These are phyloP conservation scores for Pisolithus sp. DNA, from an alignment of 768 basidiomycete genomes.

Conservation along the genomic window DNA sequence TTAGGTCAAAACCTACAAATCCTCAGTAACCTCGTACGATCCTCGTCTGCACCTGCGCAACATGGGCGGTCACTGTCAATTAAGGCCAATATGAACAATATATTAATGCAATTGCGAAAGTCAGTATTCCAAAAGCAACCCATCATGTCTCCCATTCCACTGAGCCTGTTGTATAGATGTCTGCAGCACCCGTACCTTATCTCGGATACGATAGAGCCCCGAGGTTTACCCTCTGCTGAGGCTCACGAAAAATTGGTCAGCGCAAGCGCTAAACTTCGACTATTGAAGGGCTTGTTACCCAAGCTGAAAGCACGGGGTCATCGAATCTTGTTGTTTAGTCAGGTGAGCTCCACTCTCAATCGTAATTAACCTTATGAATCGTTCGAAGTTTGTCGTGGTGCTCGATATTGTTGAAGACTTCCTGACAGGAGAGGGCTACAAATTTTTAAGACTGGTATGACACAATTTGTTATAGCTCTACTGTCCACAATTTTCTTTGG, in stretches of 20 bases:
- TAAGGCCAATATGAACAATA: constrained; percentile 67
- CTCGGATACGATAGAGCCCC: constrained; percentile 72
- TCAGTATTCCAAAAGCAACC: constrained; percentile 29
- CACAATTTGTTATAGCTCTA: constrained; percentile 1
- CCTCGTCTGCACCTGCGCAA: constrained; percentile 27
- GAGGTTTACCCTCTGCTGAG: constrained; percentile 46
- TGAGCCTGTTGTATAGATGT: constrained; percentile 42
- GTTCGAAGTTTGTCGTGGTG: constrained; percentile 75
- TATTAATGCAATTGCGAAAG: constrained; percentile 87
- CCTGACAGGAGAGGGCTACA: constrained; percentile 70
- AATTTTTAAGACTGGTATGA: constrained; percentile 70
- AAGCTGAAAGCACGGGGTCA: constrained; percentile 82
- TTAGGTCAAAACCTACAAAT: constrained; percentile 67
- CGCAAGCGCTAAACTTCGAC: constrained; percentile 77
- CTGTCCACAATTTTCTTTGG: constrained; percentile 5
- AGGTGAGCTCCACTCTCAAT: constrained; percentile 41
- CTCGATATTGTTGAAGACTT: constrained; percentile 89
- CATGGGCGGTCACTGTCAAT: constrained; percentile 20
- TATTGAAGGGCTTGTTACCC: constrained; percentile 72
- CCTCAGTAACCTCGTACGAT: constrained; percentile 52
- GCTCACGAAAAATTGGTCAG: constrained; percentile 76
- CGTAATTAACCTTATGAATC: neutral
- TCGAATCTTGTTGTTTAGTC: constrained; percentile 87
- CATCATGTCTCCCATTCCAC: constrained; percentile 1
- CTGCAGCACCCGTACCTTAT: constrained; percentile 90